Base-by-base conservation (phyloP, 2,329 filamentous ascomycete species). In the Parafenestella ontariensis region DNA sequence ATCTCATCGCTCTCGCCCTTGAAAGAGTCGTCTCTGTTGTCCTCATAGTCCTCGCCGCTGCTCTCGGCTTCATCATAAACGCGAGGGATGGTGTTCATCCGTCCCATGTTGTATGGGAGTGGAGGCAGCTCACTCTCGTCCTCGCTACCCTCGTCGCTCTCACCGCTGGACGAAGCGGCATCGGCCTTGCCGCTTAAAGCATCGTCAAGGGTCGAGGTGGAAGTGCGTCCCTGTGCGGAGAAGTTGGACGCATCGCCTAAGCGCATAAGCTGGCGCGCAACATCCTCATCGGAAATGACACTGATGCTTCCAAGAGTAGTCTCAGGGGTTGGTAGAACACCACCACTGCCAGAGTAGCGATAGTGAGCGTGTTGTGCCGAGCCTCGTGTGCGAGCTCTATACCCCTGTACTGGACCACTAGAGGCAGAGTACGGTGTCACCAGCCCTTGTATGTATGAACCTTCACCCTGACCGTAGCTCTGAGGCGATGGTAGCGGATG, bases 211-310 rank as follows among this genome's bases (percentile, higher is more conserved):
- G 94, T 97, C 0, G 94, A 97, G 6, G 92, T 92, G 8, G 94
- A 97, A 3, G 92, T 96, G 64, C 94, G 90, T 49, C 92, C 93
- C 69, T 96, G 91, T 1, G 69, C 72, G 7, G 92, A 96, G 70
- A 96, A 89, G 73, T 96, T 96, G 52, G 92, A 95, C 66, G 93
- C 91, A 73, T 97, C 93, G 41, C 95, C 93, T 49, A 99, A 85
- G 65, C 94, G 90, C 88, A 99, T 98, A 69, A 99, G 83, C 78
- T 98, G 95, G 72, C 97, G 89, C 52, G 95, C 95, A 58, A 98
- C 95, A 77, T 99, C 95, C 77, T 99, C 95, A 73, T 99, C 95
- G 13, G 94, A 98, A 76, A 99, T 94, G 76, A 92, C 96, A 78
- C 94, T 98, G 43, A 62, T 61, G 33, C 71, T 74, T 49, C 91